Conservation (phyloP, 352 stramenopile genomes). For the Phytophthora tubulina region DNA sequence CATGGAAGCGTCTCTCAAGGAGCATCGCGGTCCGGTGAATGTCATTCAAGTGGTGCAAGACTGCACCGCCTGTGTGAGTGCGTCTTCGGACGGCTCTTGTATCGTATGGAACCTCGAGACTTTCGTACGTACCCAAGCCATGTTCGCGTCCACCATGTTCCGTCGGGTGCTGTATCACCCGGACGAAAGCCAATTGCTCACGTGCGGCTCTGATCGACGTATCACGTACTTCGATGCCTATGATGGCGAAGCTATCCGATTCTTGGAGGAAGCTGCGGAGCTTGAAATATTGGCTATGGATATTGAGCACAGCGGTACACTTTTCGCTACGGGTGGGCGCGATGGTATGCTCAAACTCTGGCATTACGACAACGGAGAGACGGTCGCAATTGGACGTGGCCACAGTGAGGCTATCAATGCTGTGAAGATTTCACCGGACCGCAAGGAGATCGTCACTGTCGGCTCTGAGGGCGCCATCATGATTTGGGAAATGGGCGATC, state of each 20-base stretch:
- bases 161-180: slow-evolving; percentile 95
- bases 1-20: slow-evolving; percentile 96
- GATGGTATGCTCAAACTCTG: slow-evolving; percentile 96
- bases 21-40: slow-evolving; percentile 95
- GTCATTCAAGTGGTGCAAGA: slow-evolving; percentile 86
- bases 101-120: slow-evolving; percentile 97
- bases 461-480: slow-evolving; percentile 96
- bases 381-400: slow-evolving; percentile 87
- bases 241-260: slow-evolving; percentile 94
- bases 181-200: slow-evolving; percentile 97
- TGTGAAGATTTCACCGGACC: slow-evolving; percentile 94
- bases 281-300: slow-evolving; percentile 94
- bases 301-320: slow-evolving; percentile 88
- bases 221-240: slow-evolving; percentile 98
- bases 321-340: slow-evolving; percentile 93
- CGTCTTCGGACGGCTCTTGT: slow-evolving; percentile 90
- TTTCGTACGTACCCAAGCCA: slow-evolving; percentile 92
- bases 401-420: slow-evolving; percentile 95
- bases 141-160: slow-evolving; percentile 98
- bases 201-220: slow-evolving; percentile 95
- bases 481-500: slow-evolving; percentile 92
- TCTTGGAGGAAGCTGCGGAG: slow-evolving; percentile 93
- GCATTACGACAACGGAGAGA: slow-evolving; percentile 97
- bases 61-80: slow-evolving; percentile 80
- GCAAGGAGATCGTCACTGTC: slow-evolving; percentile 94